Base-by-base conservation (phyloP, 805 yeast species). In the Candida sithepensis region DNA sequence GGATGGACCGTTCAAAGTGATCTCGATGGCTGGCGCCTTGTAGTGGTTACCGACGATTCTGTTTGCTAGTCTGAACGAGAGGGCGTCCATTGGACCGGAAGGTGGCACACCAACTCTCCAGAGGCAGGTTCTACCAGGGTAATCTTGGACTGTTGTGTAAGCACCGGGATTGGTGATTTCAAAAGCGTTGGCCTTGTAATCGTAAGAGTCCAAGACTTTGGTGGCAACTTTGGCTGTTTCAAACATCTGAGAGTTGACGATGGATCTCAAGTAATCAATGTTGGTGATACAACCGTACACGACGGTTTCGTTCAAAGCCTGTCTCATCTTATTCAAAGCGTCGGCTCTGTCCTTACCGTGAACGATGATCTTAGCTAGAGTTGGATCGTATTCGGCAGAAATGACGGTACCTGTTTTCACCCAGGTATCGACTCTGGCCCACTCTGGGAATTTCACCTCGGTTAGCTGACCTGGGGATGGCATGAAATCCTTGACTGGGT, bases 21-120 rank as follows among this genome's bases (percentile, higher is more conserved):
- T 74, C 69, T 92, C 99, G 62, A 92, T 75, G 32, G 95, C 97
- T 5, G 98, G 96, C 10, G 97, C 85, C 40, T 76, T 71, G 53
- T 74, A 69, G 56, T 84, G 79, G 68, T 92, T 94, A 50, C 97
- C 98, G 40, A 92, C 98, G 60, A 88, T 81, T 63, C 86, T 74
- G 72, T 92, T 92, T 19, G 96, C 97, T 52, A 88, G 66, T 59
- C 97, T 77, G 73, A 91, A 91, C 4, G 97, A 83, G 60, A 84
- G 91, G 51, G 83, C 79, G 69, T 92, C 99, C 98, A 92, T 94
- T 50, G 98, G 97, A 41, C 99, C 99, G 37, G 96, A 88, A 7
- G 98, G 98, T 22, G 99, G 99, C 47, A 92, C 98, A 65, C 99
- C 99, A 57, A 86, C 78, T 62, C 86, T 82, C 95, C 95, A 87